phyloP scores from a whole-genome alignment of 495 filamentous ascomycete species.

The Hypoxylon perforatum region DNA sequence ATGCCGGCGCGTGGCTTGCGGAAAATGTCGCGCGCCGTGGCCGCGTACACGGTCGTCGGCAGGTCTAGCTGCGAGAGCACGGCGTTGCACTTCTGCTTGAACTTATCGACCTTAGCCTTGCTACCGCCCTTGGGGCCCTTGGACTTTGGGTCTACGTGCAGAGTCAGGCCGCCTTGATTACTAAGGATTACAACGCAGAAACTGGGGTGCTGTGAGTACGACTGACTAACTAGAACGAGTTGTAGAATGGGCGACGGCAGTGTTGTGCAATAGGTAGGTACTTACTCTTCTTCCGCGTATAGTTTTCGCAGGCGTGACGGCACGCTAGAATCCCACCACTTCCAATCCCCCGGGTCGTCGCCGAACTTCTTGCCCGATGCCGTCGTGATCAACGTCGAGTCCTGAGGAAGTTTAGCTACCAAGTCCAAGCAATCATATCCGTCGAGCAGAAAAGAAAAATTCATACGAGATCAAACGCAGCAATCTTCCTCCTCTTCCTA shows the following conservation, averaged over 20 bases:
- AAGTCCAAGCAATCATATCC: not conserved
- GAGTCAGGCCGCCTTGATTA: constrained; percentile 85
- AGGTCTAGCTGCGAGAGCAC: constrained; percentile 79
- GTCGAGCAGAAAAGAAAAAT: constrained; percentile 11
- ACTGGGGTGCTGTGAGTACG: constrained; percentile 54
- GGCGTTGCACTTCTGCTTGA: constrained; percentile 80
- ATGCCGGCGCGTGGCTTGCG: constrained; percentile 90
- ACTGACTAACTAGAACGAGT: not conserved
- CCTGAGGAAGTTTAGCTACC: constrained; percentile 59
- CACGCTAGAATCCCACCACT: constrained; percentile 88
- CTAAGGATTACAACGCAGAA: constrained; percentile 82
- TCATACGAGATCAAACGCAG: constrained; percentile 90
- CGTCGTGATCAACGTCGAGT: constrained; percentile 86
- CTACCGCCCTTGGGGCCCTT: constrained; percentile 74
- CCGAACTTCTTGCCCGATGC: constrained; percentile 83
- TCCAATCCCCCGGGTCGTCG: constrained; percentile 81
- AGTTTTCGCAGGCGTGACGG: constrained; percentile 72
- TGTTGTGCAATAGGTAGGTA: constrained; percentile 12
- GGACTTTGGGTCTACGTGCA: constrained; percentile 70
- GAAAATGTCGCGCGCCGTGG: constrained; percentile 80
- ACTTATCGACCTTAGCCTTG: constrained; percentile 70
- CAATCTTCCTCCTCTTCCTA: constrained; percentile 69
- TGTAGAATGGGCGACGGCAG: not conserved
- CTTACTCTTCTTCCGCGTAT: constrained; percentile 73
- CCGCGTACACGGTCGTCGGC: constrained; percentile 84